These are phyloP conservation scores for Phytophthora podocarpi DNA, from an alignment of 352 stramenopile genomes.

Conservation along the genomic window DNA sequence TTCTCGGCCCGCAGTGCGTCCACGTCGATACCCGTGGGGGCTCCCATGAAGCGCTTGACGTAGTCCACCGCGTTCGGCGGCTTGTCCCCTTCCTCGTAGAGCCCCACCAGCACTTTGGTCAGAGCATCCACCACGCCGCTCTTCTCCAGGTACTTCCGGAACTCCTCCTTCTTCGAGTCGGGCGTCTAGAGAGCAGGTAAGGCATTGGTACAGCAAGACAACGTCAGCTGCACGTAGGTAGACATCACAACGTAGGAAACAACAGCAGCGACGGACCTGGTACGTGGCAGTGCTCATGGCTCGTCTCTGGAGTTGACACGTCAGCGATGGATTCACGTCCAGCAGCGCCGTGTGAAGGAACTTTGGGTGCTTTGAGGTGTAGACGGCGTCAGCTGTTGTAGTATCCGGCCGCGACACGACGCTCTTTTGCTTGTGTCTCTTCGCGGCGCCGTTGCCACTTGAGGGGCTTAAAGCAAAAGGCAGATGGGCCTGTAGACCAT, in stretches of 20 bases:
- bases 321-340: slow-evolving; percentile 24
- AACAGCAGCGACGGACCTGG: slow-evolving; percentile 40
- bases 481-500: background rate
- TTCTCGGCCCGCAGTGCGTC: slow-evolving; percentile 90
- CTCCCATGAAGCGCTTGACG: slow-evolving; percentile 96
- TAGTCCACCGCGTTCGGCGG: slow-evolving; percentile 97
- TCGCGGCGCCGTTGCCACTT: slow-evolving; percentile 11
- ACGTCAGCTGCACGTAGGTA: background rate
- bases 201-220: too few relatives aligned
- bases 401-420: slow-evolving; percentile 29
- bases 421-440: slow-evolving; percentile 18
- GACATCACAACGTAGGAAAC: background rate
- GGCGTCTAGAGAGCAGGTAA: too few relatives aligned
- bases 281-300: slow-evolving; percentile 67
- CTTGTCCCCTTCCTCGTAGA: slow-evolving; percentile 97
- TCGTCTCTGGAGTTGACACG: slow-evolving; percentile 27
- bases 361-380: background rate
- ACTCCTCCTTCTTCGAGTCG: slow-evolving; percentile 98
- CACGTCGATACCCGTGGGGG: slow-evolving; percentile 90
- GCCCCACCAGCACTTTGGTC: slow-evolving; percentile 96
- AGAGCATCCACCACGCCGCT: slow-evolving; percentile 96
- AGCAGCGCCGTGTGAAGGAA: background rate
- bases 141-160: slow-evolving; percentile 98
- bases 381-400: slow-evolving; percentile 19
- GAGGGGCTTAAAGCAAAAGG: slow-evolving; percentile 1